Conservation (phyloP, 805 yeast species). For the Tetrapisispora fleetii region DNA sequence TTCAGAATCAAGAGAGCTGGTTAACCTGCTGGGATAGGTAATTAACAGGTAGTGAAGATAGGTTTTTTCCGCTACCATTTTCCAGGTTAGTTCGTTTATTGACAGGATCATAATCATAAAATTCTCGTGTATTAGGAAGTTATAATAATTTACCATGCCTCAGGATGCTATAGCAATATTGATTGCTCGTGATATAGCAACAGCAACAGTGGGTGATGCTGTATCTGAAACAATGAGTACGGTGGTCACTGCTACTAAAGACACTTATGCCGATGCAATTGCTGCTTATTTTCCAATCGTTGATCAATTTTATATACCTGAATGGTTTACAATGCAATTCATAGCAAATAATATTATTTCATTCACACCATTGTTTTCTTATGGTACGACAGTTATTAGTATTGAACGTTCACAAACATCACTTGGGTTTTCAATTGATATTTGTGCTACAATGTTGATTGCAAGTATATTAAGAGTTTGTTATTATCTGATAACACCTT, state of each 20-base stretch:
- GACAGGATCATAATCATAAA: background rate
- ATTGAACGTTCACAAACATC: conserved; percentile 57
- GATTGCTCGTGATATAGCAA: background rate
- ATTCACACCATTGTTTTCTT: conserved; percentile 77
- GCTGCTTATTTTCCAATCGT: conserved; percentile 29
- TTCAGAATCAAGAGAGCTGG: no score
- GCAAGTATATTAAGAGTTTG: conserved; percentile 65
- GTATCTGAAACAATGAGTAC: background rate
- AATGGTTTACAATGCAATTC: conserved; percentile 44
- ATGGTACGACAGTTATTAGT: conserved; percentile 70
- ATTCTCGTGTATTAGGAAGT: background rate
- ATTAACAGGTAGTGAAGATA: no score
- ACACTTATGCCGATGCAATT: conserved; percentile 12
- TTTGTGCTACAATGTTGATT: conserved; percentile 83
- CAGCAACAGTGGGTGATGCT: background rate
- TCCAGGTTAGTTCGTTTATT: background rate
- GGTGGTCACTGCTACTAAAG: background rate
- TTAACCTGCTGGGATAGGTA: no score
- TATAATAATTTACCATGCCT: background rate
- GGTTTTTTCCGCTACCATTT: background rate
- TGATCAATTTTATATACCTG: conserved; percentile 38
- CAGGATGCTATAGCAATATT: background rate
- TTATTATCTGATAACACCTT: conserved; percentile 72
- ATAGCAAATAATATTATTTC: conserved; percentile 58
- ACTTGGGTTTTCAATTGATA: conserved; percentile 80